These are phyloP conservation scores for Ophiostoma piceae DNA, from an alignment of 2,329 filamentous ascomycete genomes.

Conservation along the genomic window DNA sequence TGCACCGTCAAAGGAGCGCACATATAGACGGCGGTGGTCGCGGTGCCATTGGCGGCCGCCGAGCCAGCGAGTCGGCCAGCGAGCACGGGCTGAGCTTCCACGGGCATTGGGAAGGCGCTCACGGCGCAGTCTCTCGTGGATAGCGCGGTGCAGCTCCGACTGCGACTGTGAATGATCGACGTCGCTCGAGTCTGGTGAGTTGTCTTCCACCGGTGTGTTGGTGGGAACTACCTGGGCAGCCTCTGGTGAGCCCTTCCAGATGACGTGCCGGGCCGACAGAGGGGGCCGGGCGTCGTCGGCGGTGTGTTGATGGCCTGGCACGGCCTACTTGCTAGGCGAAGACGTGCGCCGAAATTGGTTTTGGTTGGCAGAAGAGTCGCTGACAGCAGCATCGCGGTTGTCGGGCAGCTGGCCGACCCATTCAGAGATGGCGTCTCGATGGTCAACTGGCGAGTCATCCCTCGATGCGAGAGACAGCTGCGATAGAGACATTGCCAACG, in stretches of 20 bases:
- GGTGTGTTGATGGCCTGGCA: neutral
- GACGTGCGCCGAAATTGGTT: neutral
- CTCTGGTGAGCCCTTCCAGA: neutral
- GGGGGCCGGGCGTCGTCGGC: neutral
- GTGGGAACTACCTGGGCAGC: neutral
- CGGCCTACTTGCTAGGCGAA: conserved; percentile 11
- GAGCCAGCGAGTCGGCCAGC: conserved; percentile 21
- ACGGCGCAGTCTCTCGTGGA: conserved; percentile 17
- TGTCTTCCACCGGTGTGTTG: neutral
- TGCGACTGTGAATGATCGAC: neutral
- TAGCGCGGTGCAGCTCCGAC: conserved; percentile 15
- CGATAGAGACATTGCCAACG: conserved; percentile 6
- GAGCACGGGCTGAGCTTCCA: neutral
- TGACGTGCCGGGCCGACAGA: neutral
- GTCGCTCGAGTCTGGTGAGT: neutral
- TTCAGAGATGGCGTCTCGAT: neutral
- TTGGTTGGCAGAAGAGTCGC: neutral
- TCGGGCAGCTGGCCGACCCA: conserved; percentile 18
- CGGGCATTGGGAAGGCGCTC: neutral
- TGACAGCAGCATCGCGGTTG: neutral
- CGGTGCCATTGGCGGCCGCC: conserved; percentile 18
- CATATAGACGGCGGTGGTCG: conserved; percentile 17
- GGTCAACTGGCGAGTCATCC: neutral
- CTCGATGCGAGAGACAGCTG: neutral
- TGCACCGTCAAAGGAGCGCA: conserved; percentile 21